A percentile compares a stretch with the other conserved stretches of the same genome.
Conservation (phyloP, 2,329 filamentous ascomycete species). For the Fusarium pilosicola region DNA sequence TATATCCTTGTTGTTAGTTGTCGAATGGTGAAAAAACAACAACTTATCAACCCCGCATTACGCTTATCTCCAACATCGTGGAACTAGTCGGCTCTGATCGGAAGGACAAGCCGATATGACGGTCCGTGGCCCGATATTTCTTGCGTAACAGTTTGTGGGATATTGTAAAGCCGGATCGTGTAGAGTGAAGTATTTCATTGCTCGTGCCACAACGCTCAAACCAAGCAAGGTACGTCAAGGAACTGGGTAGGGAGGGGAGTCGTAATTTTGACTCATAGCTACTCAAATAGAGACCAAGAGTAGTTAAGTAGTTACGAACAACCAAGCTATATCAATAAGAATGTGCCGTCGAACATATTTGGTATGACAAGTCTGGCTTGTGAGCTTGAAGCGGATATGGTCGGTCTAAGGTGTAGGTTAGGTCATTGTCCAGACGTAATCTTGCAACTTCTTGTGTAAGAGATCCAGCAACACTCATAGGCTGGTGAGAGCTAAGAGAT, state of each 20-base stretch:
- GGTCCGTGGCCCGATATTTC: conserved; percentile 50
- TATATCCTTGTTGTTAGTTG: not conserved
- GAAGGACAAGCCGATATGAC: conserved; percentile 2
- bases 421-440: not conserved
- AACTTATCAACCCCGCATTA: conserved; percentile 33
- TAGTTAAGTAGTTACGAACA: accelerated
- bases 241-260: accelerated
- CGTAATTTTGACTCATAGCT: not conserved
- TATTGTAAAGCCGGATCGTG: not conserved
- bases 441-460: not conserved
- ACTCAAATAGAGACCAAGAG: accelerated
- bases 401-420: not conserved
- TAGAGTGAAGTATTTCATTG: accelerated
- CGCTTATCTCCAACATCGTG: conserved; percentile 48
- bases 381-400: too few relatives aligned
- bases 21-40: not conserved
- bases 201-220: not conserved
- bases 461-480: not conserved
- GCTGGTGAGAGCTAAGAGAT: not conserved
- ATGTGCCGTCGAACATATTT: not conserved
- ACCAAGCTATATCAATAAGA: accelerated
- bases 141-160: not conserved
- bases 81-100: conserved; percentile 14
- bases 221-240: too few relatives aligned
- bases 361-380: not conserved